Evolutionary conservation across 495 filamentous ascomycete genomes (phyloP).

Genomic region (Friedmanniomyces endolithicus): DNA sequence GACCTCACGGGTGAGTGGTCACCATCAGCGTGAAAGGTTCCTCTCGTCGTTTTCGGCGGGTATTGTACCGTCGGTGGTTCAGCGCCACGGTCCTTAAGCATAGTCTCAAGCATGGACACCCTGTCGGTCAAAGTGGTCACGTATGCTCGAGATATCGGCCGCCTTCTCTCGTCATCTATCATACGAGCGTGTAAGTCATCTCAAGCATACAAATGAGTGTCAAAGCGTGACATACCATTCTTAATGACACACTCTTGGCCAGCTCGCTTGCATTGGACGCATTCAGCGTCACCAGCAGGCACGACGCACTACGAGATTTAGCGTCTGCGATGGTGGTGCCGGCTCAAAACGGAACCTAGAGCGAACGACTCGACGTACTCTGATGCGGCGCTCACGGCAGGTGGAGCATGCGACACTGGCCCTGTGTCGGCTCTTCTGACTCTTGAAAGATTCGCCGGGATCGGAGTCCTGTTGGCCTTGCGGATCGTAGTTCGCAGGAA

Average conservation of each 20-base stretch:
- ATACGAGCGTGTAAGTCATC: no score
- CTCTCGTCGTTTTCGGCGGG: conserved; percentile 37
- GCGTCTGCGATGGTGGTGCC: neutral
- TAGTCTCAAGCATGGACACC: conserved; percentile 37
- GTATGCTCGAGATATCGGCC: conserved; percentile 45
- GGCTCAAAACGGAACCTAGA: neutral
- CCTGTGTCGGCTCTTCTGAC: conserved; percentile 21
- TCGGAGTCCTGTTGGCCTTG: conserved; percentile 3
- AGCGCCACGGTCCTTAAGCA: conserved; percentile 39
- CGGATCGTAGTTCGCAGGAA: conserved; percentile 1
- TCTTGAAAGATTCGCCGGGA: conserved; percentile 1
- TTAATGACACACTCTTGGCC: conserved; percentile 42
- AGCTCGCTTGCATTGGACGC: conserved; percentile 40
- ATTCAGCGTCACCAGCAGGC: conserved; percentile 37
- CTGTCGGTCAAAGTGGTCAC: conserved; percentile 42
- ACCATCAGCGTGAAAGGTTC: conserved; percentile 14
- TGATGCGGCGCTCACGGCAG: conserved; percentile 40
- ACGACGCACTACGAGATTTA: conserved; percentile 35
- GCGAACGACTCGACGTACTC: conserved; percentile 11
- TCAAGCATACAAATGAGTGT: no score
- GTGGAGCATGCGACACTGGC: conserved; percentile 32
- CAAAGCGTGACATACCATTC: conserved; percentile 25
- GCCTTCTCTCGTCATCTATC: conserved; percentile 37
- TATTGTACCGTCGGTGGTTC: conserved; percentile 39
- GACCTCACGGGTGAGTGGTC: neutral